Conservation (phyloP, 83 land plant genomes). For the Picea engelmannii region DNA sequence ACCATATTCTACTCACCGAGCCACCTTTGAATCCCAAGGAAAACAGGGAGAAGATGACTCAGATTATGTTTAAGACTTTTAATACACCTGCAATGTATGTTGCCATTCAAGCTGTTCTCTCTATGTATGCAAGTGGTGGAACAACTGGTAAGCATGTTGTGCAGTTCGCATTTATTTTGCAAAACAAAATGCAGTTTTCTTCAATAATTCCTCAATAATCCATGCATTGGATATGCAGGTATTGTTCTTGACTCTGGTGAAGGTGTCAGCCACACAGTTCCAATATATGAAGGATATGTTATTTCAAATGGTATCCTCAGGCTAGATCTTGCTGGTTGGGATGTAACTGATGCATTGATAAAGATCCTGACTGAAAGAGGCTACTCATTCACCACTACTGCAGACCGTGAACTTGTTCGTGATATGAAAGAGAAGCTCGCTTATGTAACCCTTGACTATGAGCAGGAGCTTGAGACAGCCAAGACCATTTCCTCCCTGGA, state of each 20-base stretch:
- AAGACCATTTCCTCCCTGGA: conserved; percentile 31
- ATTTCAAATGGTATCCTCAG: conserved; percentile 26
- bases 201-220: neutral
- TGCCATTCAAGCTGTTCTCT: conserved; percentile 20
- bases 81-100: conserved; percentile 21
- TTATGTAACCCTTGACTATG: too few species aligned
- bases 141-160: conserved; percentile 12
- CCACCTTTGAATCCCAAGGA: conserved; percentile 43
- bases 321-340: conserved; percentile 34
- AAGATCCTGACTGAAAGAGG: conserved; percentile 37
- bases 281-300: conserved; percentile 19
- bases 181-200: neutral
- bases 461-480: neutral
- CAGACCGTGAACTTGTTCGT: conserved; percentile 19
- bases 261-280: conserved; percentile 17
- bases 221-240: too few species aligned
- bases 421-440: conserved; percentile 3
- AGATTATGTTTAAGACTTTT: too few species aligned
- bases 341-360: conserved; percentile 25
- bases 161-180: neutral
- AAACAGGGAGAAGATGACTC: conserved; percentile 47
- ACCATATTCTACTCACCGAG: conserved; percentile 44
- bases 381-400: conserved; percentile 31
- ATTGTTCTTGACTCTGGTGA: too few species aligned
- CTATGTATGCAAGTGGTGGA: conserved; percentile 18